Evolutionary conservation across 2,329 filamentous ascomycete genomes (phyloP).

Genomic region (Talaromyces sp.): DNA sequence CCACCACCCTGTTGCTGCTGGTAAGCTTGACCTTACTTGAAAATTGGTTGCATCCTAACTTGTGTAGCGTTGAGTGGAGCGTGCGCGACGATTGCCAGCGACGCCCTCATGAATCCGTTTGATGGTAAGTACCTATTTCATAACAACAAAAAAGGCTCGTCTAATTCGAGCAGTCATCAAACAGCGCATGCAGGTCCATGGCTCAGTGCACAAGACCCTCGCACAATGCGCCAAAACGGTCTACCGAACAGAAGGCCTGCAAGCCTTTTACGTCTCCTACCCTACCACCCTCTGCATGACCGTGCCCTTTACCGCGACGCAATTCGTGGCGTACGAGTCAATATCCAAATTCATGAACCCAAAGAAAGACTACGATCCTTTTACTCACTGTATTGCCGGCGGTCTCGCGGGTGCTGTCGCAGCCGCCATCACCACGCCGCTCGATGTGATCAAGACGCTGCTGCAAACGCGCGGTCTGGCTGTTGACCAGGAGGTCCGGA

Average conservation of each 20-base stretch:
- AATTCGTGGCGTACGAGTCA: slow-evolving; percentile 97
- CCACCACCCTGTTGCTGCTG: slow-evolving; percentile 89
- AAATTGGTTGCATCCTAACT: slow-evolving; percentile 27
- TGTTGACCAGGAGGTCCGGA: slow-evolving; percentile 71
- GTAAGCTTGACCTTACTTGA: slow-evolving; percentile 46
- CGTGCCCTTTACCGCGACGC: slow-evolving; percentile 91
- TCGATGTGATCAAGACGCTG: slow-evolving; percentile 98
- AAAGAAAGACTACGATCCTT: slow-evolving; percentile 70
- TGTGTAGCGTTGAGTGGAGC: slow-evolving; percentile 78
- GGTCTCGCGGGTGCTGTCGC: slow-evolving; percentile 90
- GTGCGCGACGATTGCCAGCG: slow-evolving; percentile 90
- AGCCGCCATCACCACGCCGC: slow-evolving; percentile 86
- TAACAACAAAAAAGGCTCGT: slow-evolving; percentile 1
- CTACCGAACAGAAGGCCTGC: slow-evolving; percentile 79
- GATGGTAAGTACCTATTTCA: slow-evolving; percentile 62
- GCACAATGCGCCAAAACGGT: slow-evolving; percentile 81
- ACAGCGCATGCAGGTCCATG: slow-evolving; percentile 97
- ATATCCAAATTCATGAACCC: slow-evolving; percentile 93
- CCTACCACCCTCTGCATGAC: slow-evolving; percentile 98
- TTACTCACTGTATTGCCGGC: slow-evolving; percentile 89
- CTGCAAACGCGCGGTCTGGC: slow-evolving; percentile 88
- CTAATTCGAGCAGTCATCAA: slow-evolving; percentile 71
- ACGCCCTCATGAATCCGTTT: slow-evolving; percentile 98
- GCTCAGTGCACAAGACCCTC: slow-evolving; percentile 87
- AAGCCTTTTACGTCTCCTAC: slow-evolving; percentile 97